Percentiles rank a stretch among this genome's conserved stretches.
phyloP scores from a whole-genome alignment of 1,284 basidiomycete genomes.

The Pseudomicrostroma phylloplanum region DNA sequence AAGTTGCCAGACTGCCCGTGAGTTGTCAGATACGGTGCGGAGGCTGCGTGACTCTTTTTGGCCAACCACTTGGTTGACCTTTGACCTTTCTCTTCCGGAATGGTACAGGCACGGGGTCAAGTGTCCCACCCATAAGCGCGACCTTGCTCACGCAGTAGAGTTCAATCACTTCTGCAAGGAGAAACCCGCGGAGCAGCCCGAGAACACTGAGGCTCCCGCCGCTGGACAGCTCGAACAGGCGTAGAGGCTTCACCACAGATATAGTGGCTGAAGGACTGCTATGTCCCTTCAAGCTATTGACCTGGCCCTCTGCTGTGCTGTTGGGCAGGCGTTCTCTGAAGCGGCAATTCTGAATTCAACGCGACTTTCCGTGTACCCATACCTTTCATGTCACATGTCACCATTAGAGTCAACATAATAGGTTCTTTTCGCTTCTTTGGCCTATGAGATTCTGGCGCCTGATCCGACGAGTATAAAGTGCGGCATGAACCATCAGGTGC shows the following conservation, averaged over 20 bases:
- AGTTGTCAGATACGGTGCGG: background rate
- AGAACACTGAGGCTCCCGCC: background rate
- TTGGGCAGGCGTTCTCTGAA: background rate
- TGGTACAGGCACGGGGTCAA: background rate
- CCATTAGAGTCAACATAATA: no score
- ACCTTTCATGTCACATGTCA: no score
- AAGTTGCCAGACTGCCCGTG: background rate
- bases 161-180: conserved; percentile 5
- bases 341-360: background rate
- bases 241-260: background rate
- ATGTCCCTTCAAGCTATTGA: background rate
- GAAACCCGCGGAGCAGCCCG: background rate
- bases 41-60: background rate
- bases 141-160: background rate
- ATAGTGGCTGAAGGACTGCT: background rate
- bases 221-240: background rate
- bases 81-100: background rate
- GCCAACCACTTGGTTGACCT: background rate
- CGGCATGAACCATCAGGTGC: no score
- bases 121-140: background rate
- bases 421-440: no score
- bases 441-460: no score
- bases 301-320: background rate
- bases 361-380: no score
- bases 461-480: no score